These are phyloP conservation scores for Aspergillus luchuensis DNA, from an alignment of 2,329 filamentous ascomycete genomes.

Conservation along the genomic window DNA sequence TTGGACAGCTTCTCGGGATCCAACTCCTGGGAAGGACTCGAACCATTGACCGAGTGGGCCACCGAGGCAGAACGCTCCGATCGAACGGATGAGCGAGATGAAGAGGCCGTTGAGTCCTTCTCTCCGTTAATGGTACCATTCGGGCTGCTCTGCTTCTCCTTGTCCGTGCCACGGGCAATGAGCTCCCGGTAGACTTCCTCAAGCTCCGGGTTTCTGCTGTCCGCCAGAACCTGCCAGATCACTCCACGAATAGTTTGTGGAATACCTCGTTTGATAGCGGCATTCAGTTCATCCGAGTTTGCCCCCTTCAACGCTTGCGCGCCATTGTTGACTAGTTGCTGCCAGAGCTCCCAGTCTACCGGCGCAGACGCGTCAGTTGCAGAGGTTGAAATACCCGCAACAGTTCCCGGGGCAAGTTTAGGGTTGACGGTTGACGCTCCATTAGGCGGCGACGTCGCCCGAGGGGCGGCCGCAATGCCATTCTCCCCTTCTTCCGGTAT, in stretches of 20 bases:
- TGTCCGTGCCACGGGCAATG: slow-evolving; percentile 75
- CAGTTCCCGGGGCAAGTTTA: slow-evolving; percentile 79
- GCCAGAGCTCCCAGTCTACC: slow-evolving; percentile 99
- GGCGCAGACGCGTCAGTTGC: slow-evolving; percentile 64
- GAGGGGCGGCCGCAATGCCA: slow-evolving; percentile 32
- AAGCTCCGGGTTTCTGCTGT: slow-evolving; percentile 90
- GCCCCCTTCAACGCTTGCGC: slow-evolving; percentile 84
- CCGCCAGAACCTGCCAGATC: slow-evolving; percentile 95
- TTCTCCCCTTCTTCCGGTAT: slow-evolving; percentile 51
- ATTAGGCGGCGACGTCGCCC: slow-evolving; percentile 43
- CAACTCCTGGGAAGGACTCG: slow-evolving; percentile 62
- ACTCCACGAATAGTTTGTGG: slow-evolving; percentile 95
- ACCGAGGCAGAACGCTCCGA: slow-evolving; percentile 71
- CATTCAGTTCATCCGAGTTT: slow-evolving; percentile 85
- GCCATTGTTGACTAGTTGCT: slow-evolving; percentile 91
- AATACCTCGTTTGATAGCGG: slow-evolving; percentile 88
- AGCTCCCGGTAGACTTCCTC: slow-evolving; percentile 86
- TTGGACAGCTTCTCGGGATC: slow-evolving; percentile 66
- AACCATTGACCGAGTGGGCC: slow-evolving; percentile 58
- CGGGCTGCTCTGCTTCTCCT: slow-evolving; percentile 63
- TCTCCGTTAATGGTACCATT: slow-evolving; percentile 59
- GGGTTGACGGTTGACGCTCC: slow-evolving; percentile 67
- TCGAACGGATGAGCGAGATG: slow-evolving; percentile 81
- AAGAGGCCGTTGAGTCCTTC: slow-evolving; percentile 64
- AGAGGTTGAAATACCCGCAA: slow-evolving; percentile 74